A percentile compares a stretch with the other conserved stretches of the same genome.
Evolutionary conservation across 306 rosid species (phyloP).

Genomic region (Senna tora): DNA sequence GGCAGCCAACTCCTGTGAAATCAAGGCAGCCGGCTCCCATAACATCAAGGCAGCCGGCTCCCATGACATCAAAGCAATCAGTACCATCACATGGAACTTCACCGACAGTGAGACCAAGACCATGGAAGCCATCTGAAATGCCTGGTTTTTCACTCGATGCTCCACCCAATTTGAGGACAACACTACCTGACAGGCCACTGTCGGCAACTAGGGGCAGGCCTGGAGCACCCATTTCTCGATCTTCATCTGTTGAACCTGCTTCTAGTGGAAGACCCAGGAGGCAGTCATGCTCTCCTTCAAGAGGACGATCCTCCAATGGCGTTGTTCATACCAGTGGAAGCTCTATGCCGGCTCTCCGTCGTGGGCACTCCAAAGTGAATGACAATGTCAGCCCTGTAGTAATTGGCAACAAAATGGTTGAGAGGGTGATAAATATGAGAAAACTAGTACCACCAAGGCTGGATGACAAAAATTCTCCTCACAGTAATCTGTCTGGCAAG

Average conservation of each 20-base stretch:
- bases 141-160: conserved; percentile 93
- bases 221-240: conserved; percentile 82
- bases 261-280: conserved; percentile 78
- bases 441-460: conserved; percentile 81
- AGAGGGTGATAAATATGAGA: conserved; percentile 93
- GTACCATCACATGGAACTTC: conserved; percentile 76
- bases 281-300: conserved; percentile 98
- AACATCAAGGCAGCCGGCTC: not conserved
- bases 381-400: conserved; percentile 87
- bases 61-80: conserved; percentile 42
- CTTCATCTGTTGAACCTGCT: conserved; percentile 85
- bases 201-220: conserved; percentile 98
- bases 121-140: conserved; percentile 96
- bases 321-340: conserved; percentile 72
- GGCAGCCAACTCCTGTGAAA: conserved; percentile 48
- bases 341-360: conserved; percentile 92
- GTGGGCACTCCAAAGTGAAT: conserved; percentile 68
- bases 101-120: conserved; percentile 83
- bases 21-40: conserved; percentile 42
- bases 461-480: conserved; percentile 79
- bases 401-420: conserved; percentile 94
- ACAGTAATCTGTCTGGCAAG: conserved; percentile 74
- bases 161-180: conserved; percentile 89
- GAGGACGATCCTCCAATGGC: conserved; percentile 83
- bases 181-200: conserved; percentile 85